These are phyloP conservation scores for Dicorynia guianensis DNA, from an alignment of 306 rosid genomes.

Conservation along the genomic window DNA sequence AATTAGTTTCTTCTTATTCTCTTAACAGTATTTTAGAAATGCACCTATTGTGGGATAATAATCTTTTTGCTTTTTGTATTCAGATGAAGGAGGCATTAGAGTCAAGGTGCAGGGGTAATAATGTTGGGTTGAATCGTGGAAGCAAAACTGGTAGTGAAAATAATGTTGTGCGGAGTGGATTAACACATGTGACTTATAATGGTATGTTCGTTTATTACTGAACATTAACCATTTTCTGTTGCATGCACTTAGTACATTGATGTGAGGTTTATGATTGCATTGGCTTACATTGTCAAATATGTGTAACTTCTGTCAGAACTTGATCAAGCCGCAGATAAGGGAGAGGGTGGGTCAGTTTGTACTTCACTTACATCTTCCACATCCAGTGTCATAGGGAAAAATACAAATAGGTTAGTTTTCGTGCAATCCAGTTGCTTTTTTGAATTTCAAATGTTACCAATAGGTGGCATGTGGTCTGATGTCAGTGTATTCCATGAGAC, in stretches of 20 bases:
- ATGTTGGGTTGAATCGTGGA: constrained; percentile 47
- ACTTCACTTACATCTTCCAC: constrained; percentile 44
- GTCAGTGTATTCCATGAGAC: constrained; percentile 22
- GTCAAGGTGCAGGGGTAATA: constrained; percentile 50
- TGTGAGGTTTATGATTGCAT: constrained; percentile 35
- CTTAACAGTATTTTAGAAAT: constrained; percentile 14
- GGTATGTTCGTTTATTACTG: constrained; percentile 52
- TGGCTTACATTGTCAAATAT: constrained; percentile 47
- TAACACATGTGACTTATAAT: constrained; percentile 44
- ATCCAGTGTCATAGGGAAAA: constrained; percentile 39
- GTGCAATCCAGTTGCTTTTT: constrained; percentile 33
- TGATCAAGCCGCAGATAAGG: constrained; percentile 48
- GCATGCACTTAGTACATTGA: constrained; percentile 33
- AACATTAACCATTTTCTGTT: constrained; percentile 35
- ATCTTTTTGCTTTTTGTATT: constrained; percentile 13
- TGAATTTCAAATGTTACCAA: constrained; percentile 30
- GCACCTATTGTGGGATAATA: constrained; percentile 13
- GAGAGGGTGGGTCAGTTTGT: constrained; percentile 51
- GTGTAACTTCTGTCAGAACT: constrained; percentile 62
- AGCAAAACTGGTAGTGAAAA: constrained; percentile 45
- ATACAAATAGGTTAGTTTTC: constrained; percentile 48
- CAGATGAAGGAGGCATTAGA: constrained; percentile 68
- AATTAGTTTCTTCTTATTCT: not conserved
- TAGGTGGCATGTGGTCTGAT: not conserved
- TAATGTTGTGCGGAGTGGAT: constrained; percentile 46